Evolutionary conservation across 2,329 filamentous ascomycete genomes (phyloP).

Genomic region (Colletotrichum sp.): DNA sequence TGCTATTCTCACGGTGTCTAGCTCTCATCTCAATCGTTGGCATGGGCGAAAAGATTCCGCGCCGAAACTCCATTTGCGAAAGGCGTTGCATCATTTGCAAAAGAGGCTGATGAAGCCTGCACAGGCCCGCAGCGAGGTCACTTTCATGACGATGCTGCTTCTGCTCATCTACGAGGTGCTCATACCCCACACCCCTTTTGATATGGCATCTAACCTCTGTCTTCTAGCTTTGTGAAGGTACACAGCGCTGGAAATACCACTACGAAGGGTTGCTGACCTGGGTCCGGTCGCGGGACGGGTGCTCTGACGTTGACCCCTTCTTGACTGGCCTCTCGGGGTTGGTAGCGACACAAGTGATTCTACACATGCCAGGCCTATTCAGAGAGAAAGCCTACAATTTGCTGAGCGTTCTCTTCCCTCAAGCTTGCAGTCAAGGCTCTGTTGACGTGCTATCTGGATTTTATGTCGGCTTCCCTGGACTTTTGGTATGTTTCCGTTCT

Average conservation of each 20-base stretch:
- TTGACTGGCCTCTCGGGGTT: not conserved
- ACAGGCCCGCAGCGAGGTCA: not conserved
- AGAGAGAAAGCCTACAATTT: not conserved
- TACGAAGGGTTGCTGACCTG: not conserved
- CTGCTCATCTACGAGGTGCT: not conserved
- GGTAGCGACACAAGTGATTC: not conserved
- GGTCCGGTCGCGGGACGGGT: not conserved
- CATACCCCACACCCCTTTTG: not conserved
- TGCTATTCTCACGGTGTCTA: not conserved
- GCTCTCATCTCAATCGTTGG: not conserved
- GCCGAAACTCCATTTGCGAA: not conserved
- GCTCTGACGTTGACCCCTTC: not conserved
- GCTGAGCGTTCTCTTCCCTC: not conserved
- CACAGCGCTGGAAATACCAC: not conserved
- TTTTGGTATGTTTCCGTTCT: not conserved
- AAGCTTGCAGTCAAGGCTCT: not conserved
- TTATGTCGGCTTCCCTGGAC: not conserved
- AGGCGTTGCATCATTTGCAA: not conserved
- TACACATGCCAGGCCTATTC: not conserved
- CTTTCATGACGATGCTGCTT: not conserved
- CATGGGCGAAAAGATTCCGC: not conserved
- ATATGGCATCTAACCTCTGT: fast-evolving
- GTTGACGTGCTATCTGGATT: not conserved
- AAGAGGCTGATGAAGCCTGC: not conserved
- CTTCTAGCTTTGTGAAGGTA: not conserved